Evolutionary conservation across 768 basidiomycete species (phyloP).

Genomic region (Russula vinacea): DNA sequence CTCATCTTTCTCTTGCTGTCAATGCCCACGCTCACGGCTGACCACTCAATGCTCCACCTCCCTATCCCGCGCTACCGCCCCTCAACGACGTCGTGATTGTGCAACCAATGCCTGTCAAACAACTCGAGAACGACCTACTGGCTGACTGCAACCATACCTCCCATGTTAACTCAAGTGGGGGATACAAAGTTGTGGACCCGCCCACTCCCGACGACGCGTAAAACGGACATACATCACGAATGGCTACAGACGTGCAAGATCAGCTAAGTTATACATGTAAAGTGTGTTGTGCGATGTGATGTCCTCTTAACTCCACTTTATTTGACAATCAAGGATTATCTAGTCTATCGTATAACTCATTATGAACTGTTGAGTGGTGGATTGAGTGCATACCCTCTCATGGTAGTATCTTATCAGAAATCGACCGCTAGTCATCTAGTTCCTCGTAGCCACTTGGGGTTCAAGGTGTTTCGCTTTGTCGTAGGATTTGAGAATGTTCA

Average conservation of each 20-base stretch:
- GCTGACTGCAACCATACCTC: slow-evolving; percentile 64
- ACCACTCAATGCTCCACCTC: slow-evolving; percentile 56
- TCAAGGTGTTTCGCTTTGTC: neutral
- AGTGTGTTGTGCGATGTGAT: neutral
- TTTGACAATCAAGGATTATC: neutral
- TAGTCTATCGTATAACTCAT: slow-evolving; percentile 19
- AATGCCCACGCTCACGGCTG: slow-evolving; percentile 39
- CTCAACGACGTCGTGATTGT: slow-evolving; percentile 86
- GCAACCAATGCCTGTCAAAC: slow-evolving; percentile 87
- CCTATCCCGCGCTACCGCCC: slow-evolving; percentile 64
- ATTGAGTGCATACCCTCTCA: neutral
- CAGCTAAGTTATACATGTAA: slow-evolving; percentile 2
- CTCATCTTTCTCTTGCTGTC: slow-evolving; percentile 71
- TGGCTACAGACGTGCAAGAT: slow-evolving; percentile 16
- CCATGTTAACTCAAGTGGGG: slow-evolving; percentile 68
- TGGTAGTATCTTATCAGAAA: neutral
- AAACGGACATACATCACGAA: slow-evolving; percentile 23
- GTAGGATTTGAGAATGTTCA: too few species aligned
- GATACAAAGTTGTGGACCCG: slow-evolving; percentile 83
- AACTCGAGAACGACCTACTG: slow-evolving; percentile 76
- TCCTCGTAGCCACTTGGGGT: neutral
- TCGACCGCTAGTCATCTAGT: neutral
- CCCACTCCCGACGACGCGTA: slow-evolving; percentile 45
- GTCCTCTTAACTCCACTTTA: neutral
- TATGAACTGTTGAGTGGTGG: neutral